Evolutionary conservation across 1,139 yeast species (phyloP), one percentile per base, ranked within the genome.

Genomic region (Candida smagusa): DNA sequence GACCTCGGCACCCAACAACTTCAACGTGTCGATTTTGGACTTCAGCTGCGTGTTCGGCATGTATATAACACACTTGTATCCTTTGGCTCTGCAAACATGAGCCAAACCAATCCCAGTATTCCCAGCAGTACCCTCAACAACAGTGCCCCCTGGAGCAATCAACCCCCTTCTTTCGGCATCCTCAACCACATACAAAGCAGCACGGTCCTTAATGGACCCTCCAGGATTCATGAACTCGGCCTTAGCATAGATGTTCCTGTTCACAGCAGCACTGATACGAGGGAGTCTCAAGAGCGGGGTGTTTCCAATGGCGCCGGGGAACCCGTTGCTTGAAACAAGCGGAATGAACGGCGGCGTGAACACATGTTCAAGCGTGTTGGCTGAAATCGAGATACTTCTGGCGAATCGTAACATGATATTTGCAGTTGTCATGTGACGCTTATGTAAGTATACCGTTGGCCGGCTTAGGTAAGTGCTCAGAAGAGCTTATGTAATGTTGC

Each of bases 181-280:
- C 52, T 83, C 74, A 41, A 88, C 69, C 40, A 89, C 73, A 53
- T 69, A 87, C 34, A 84, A 66, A 0, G 96, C 96, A 6, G 96
- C 96, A 42, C 97, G 74, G 58, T 88, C 97, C 58, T 88, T 88
- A 43, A 89, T 89, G 5, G 95, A 84, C 1, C 96, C 97, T 34
- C 96, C 96, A 2, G 97, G 97, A 62, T 89, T 88, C 84, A 85
- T 84, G 65, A 81, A 85, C 63, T 88, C 97, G 9, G 95, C 95
- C 58, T 88, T 88, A 36, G 87, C 96, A 56, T 79, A 87, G 48
- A 88, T 79, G 52, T 88, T 84, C 50, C 95, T 68, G 8, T 88
- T 88, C 12, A 81, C 61, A 46, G 74, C 74, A 26, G 69, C 65
- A 12, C 88, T 80, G 33, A 87, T 68, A 33, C 65, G 68, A 41